Evolutionary conservation across 2,329 filamentous ascomycete species (phyloP).

Genomic region (Colletotrichum truncatum): DNA sequence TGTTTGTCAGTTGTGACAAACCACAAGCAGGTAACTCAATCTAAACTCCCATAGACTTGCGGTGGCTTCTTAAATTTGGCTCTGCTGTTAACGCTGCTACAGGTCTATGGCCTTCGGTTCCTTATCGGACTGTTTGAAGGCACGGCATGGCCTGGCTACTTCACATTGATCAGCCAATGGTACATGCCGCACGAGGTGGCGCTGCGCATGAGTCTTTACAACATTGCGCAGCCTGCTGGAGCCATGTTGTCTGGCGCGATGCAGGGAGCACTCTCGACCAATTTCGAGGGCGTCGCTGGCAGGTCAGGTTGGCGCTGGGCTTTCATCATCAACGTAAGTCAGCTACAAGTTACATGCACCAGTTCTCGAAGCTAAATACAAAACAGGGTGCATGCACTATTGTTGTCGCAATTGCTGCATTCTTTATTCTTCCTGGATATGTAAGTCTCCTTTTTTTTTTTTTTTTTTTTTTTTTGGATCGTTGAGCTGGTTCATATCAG

Average conservation of each 20-base stretch:
- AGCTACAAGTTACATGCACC: fast-evolving
- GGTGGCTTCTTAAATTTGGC: slow-evolving; percentile 12
- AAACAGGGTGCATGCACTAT: slow-evolving; percentile 6
- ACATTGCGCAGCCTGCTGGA: slow-evolving; percentile 60
- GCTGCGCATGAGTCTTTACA: slow-evolving; percentile 59
- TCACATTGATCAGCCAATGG: slow-evolving; percentile 53
- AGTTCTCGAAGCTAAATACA: fast-evolving
- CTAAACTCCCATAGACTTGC: slow-evolving; percentile 21
- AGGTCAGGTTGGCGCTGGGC: slow-evolving; percentile 49
- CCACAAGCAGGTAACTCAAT: slow-evolving; percentile 22
- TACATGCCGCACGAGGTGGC: slow-evolving; percentile 50
- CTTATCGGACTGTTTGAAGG: slow-evolving; percentile 52
- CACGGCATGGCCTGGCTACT: slow-evolving; percentile 36
- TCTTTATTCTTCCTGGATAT: slow-evolving; percentile 18
- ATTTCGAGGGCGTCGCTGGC: slow-evolving; percentile 58
- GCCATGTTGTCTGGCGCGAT: slow-evolving; percentile 66
- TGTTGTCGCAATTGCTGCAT: slow-evolving; percentile 8
- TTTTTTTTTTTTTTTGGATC: too few species aligned
- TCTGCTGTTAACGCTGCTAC: slow-evolving; percentile 41
- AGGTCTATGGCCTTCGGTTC: slow-evolving; percentile 54
- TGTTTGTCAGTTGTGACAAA: slow-evolving; percentile 10
- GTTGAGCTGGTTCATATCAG: too few species aligned
- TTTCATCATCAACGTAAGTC: slow-evolving; percentile 46
- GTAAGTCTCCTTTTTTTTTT: too few species aligned
- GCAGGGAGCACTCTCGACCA: slow-evolving; percentile 61